Evolutionary conservation across 306 rosid genomes (phyloP).

Genomic region (Leucaena leucocephala): DNA sequence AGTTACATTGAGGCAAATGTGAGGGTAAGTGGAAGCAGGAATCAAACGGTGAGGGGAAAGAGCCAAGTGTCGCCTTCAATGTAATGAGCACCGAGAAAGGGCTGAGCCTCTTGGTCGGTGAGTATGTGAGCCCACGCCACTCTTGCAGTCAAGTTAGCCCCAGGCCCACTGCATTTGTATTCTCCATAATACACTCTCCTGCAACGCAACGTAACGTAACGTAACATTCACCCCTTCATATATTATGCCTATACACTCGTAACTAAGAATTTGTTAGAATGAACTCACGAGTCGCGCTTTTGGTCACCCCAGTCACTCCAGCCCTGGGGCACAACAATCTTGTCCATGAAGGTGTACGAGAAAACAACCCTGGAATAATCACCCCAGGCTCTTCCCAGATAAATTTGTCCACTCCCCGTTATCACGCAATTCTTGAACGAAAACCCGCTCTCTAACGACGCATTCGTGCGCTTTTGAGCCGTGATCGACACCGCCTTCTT

Average conservation of each 20-base stretch:
- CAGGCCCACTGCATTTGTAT: conserved; percentile 79
- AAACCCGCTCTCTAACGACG: conserved; percentile 70
- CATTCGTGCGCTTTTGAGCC: conserved; percentile 64
- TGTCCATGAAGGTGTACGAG: conserved; percentile 73
- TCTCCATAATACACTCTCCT: conserved; percentile 72
- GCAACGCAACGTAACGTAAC: too few species aligned
- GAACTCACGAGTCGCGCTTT: conserved; percentile 61
- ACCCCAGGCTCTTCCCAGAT: conserved; percentile 85
- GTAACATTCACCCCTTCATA: too few species aligned
- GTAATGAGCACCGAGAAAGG: conserved; percentile 60
- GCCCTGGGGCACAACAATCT: conserved; percentile 58
- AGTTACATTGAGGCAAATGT: too few species aligned
- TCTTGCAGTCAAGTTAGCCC: conserved; percentile 64
- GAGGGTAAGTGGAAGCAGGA: background rate
- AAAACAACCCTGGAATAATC: conserved; percentile 77
- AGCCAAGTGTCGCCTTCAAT: conserved; percentile 75
- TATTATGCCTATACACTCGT: too few species aligned
- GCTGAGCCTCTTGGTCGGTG: conserved; percentile 61
- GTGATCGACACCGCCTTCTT: conserved; percentile 68
- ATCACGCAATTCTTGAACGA: conserved; percentile 59
- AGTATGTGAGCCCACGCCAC: conserved; percentile 63
- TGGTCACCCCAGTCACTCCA: conserved; percentile 78
- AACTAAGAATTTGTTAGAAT: background rate
- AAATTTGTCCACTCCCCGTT: conserved; percentile 63
- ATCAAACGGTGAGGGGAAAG: conserved; percentile 23